These are phyloP conservation scores for Cutaneotrichosporon mucoides DNA, from an alignment of 1,284 basidiomycete species.

Conservation along the genomic window DNA sequence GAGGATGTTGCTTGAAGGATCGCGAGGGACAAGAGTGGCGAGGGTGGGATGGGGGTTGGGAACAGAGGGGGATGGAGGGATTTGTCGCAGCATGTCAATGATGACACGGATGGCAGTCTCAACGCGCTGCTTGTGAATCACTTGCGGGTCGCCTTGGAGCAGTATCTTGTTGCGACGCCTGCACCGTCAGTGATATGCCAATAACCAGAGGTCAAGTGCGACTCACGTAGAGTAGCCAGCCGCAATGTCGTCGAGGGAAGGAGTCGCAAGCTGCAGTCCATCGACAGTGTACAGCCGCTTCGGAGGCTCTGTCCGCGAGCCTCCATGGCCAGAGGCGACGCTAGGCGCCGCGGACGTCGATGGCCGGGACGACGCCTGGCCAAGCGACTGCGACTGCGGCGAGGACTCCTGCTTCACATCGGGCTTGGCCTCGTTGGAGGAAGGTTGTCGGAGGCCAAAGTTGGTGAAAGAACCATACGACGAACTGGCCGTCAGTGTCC, in stretches of 20 bases:
- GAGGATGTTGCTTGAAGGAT: slow-evolving; percentile 28
- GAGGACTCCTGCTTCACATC: not conserved
- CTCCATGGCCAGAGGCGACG: slow-evolving; percentile 27
- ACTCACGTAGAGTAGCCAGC: slow-evolving; percentile 20
- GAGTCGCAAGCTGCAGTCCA: slow-evolving; percentile 22
- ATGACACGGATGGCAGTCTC: slow-evolving; percentile 47
- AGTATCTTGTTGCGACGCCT: slow-evolving; percentile 34
- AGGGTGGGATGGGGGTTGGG: slow-evolving; percentile 21
- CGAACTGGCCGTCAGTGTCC: slow-evolving; percentile 6
- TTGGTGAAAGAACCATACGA: slow-evolving; percentile 11
- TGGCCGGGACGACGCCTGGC: not conserved
- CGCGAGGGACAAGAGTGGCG: slow-evolving; percentile 26
- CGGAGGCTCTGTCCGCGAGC: slow-evolving; percentile 39
- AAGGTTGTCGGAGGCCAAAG: slow-evolving; percentile 2
- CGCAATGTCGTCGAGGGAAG: slow-evolving; percentile 30
- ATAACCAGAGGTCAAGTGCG: not conserved
- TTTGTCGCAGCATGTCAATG: slow-evolving; percentile 39
- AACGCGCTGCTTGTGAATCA: slow-evolving; percentile 43
- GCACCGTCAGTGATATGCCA: slow-evolving; percentile 8
- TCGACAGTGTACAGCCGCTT: slow-evolving; percentile 38
- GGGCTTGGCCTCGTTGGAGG: not conserved
- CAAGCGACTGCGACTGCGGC: not conserved
- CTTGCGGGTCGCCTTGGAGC: slow-evolving; percentile 44
- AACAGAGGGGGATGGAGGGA: slow-evolving; percentile 28
- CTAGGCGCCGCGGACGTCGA: slow-evolving; percentile 4